Base-by-base conservation (phyloP, 1,139 yeast genomes). In the Suhomyces panamericanus region DNA sequence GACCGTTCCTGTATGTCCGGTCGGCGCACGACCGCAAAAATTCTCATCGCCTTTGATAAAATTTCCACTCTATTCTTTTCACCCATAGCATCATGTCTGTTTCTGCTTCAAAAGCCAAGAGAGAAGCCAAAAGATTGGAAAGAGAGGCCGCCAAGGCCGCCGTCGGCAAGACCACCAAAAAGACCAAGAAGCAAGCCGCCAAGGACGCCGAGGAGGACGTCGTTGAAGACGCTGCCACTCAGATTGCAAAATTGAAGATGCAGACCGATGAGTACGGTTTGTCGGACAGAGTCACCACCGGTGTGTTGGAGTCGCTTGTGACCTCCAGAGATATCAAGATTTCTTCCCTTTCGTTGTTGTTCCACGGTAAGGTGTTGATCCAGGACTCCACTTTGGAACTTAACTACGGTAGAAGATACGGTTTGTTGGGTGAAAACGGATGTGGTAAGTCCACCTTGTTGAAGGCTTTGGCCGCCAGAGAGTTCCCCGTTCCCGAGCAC, bases 361-460 rank as follows among this genome's bases (percentile, higher is more conserved):
- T 93, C 84, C 99, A 93, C 72, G 99, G 99, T 75, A 93, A 91
- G 66, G 97, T 93, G 47, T 76, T 93, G 65, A 79, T 93, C 59
- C 96, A 89, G 71, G 99, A 93, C 69, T 85, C 98, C 36, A 78
- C 78, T 39, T 72, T 93, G 59, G 99, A 93, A 75, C 82, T 93
- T 73, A 95, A 93, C 74, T 91, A 83, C 69, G 99, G 99, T 64
- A 88, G 97, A 75, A 84, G 96, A 70, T 93, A 95, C 66, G 96
- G 96, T 73, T 79, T 93, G 55, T 78, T 95, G 59, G 99, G 99
- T 65, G 98, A 91, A 72, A 93, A 93, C 69, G 99, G 99, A 53
- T 93, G 99, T 75, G 99, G 99, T 75, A 93, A 93, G 71, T 90
- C 98, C 35, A 93, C 99, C 27, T 83, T 93, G 61, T 73, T 93